Conservation (phyloP, 164 flowering plant genomes). For the Umbellularia californica region DNA sequence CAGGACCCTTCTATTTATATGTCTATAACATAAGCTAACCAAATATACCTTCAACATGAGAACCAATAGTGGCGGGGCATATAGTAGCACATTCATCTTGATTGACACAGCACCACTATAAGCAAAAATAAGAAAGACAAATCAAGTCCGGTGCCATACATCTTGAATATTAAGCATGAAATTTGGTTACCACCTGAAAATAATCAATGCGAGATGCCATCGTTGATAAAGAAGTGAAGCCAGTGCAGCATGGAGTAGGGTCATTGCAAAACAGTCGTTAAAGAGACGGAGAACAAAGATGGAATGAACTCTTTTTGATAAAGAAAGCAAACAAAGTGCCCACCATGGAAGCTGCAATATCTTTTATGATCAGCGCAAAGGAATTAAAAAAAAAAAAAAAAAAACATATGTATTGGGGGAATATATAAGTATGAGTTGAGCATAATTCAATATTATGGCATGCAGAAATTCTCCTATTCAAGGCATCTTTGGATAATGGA, state of each 20-base stretch:
- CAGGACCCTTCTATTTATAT: background rate
- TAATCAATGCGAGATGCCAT: conserved; percentile 80
- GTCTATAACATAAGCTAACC: background rate
- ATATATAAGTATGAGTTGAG: background rate
- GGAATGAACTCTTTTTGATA: conserved; percentile 91
- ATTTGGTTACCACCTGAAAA: conserved; percentile 61
- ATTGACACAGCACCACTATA: conserved; percentile 83
- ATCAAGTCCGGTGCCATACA: conserved; percentile 5
- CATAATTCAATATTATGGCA: background rate
- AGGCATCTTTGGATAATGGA: background rate
- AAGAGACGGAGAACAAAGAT: conserved; percentile 95
- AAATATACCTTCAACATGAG: conserved; percentile 71
- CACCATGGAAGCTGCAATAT: conserved; percentile 90
- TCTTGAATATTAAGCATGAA: conserved; percentile 2
- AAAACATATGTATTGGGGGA: too few relatives aligned
- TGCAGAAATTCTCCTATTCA: background rate
- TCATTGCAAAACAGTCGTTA: conserved; percentile 90
- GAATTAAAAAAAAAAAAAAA: too few relatives aligned
- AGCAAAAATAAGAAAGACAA: conserved; percentile 16
- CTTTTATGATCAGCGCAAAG: conserved; percentile 15
- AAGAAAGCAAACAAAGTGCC: conserved; percentile 78
- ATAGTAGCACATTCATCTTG: conserved; percentile 95
- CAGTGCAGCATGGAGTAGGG: conserved; percentile 72
- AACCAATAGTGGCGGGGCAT: conserved; percentile 73
- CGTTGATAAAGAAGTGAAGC: conserved; percentile 50